phyloP scores from a whole-genome alignment of 2,329 filamentous ascomycete species.

The Clonostachys sp. region DNA sequence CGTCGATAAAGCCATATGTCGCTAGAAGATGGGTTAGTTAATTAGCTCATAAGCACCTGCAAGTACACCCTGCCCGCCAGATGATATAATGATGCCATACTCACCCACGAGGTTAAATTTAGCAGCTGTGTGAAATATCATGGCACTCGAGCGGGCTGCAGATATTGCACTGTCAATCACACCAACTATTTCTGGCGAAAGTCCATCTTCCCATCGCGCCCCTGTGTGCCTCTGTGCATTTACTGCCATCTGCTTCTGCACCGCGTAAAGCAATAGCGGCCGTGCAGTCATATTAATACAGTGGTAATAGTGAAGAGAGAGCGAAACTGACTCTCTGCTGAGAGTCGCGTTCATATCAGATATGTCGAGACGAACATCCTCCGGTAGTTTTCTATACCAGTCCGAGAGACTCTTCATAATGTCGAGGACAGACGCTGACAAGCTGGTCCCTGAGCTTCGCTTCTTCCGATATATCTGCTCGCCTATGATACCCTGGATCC shows the following conservation, averaged over 20 bases:
- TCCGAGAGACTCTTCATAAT: neutral
- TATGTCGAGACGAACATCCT: neutral
- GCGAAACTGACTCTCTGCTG: neutral
- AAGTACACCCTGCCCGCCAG: neutral
- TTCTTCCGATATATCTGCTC: conserved; percentile 2
- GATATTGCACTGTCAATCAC: conserved; percentile 48
- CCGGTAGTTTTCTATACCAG: neutral
- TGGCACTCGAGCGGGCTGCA: conserved; percentile 21
- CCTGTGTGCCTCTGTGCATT: neutral
- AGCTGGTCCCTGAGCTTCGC: conserved; percentile 1
- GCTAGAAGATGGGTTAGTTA: conserved; percentile 18
- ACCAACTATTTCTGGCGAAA: conserved; percentile 39
- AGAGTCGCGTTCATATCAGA: neutral
- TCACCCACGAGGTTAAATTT: conserved; percentile 44
- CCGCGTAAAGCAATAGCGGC: conserved; percentile 47
- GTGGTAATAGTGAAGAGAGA: conserved; percentile 42
- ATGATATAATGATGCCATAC: conserved; percentile 4
- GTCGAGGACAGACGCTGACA: conserved; percentile 3
- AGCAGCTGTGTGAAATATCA: conserved; percentile 32
- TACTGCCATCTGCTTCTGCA: conserved; percentile 38
- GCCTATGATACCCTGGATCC: conserved; percentile 21
- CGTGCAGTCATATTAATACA: conserved; percentile 54
- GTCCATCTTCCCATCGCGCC: conserved; percentile 17
- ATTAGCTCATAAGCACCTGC: neutral
- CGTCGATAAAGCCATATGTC: conserved; percentile 54